These are phyloP conservation scores for Didymella keratinophila DNA, from an alignment of 2,329 filamentous ascomycete species.

Conservation along the genomic window DNA sequence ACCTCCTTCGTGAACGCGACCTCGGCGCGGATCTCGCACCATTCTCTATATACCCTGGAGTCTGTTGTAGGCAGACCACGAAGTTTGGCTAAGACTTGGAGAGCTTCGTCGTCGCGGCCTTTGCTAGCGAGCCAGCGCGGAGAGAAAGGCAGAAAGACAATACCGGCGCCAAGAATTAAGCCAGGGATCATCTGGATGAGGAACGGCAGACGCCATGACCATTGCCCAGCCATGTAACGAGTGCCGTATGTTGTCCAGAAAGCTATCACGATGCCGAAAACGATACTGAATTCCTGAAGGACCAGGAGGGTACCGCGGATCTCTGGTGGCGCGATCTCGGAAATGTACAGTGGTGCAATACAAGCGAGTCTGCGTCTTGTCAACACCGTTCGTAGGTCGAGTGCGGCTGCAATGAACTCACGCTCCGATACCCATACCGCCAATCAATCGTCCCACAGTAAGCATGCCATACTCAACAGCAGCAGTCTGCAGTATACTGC, in stretches of 20 bases:
- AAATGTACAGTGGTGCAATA: constrained; percentile 63
- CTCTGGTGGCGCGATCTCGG: constrained; percentile 60
- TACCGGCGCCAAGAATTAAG: constrained; percentile 51
- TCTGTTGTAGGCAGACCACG: constrained; percentile 60
- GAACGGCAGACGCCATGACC: constrained; percentile 58
- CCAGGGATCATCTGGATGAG: constrained; percentile 56
- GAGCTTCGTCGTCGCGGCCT: constrained; percentile 56
- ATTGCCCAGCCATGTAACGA: constrained; percentile 52
- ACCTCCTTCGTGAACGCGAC: constrained; percentile 61
- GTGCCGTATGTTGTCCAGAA: constrained; percentile 66
- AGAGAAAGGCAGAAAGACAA: constrained; percentile 62
- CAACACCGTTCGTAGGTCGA: constrained; percentile 1
- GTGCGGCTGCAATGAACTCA: constrained; percentile 23
- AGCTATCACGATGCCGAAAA: constrained; percentile 59
- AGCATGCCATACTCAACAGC: constrained; percentile 61
- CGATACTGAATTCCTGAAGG: constrained; percentile 58
- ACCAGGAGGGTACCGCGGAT: constrained; percentile 60
- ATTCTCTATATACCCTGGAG: constrained; percentile 61
- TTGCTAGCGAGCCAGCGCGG: constrained; percentile 62
- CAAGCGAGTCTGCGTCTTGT: constrained; percentile 37
- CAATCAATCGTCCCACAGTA: constrained; percentile 59
- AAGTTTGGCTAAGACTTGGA: constrained; percentile 58
- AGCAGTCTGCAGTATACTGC: constrained; percentile 61
- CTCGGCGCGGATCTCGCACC: constrained; percentile 62
- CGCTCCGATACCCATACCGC: constrained; percentile 62